Base-by-base conservation (phyloP, 2,329 filamentous ascomycete species). In the Neopestalotiopsis sp. region DNA sequence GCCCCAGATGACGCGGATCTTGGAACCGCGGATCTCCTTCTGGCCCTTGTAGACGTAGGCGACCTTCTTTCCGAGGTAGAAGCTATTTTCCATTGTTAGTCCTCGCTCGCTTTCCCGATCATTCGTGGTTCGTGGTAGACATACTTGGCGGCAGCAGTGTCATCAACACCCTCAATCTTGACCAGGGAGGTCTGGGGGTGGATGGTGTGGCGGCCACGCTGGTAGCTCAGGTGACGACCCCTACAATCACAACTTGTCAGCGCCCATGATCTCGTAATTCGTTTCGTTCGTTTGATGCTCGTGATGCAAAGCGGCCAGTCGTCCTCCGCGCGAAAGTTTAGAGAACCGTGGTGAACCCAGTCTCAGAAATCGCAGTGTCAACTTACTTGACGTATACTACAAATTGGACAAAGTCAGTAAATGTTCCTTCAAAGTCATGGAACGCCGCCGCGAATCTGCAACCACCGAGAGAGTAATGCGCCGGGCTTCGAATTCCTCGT, bases 1-100 rank as follows among this genome's bases (percentile, higher is more conserved):
- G 89, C 95, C 95, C 94, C 95, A 98, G 89, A 98, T 98, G 79
- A 98, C 92, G 82, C 95, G 91, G 87, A 98, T 97, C 92, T 98
- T 98, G 84, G 94, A 95, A 83, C 96, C 96, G 81, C 95, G 93
- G 82, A 97, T 90, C 89, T 97, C 94, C 87, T 91, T 95, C 86
- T 94, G 91, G 79, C 92, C 95, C 82, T 95, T 94, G 91, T 98
- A 99, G 86, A 99, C 94, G 86, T 94, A 99, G 84, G 96, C 96
- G 84, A 98, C 91, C 88, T 95, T 95, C 93, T 99, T 99, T 87
- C 96, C 96, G 76, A 94, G 89, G 89, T 99, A 99, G 93, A 98
- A 98, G 87, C 87, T 89, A 77, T 70, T 71, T 71, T 64, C 61
- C 68, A 70, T 28, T 24, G 67, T 76, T 74, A 76, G 72, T 73